Evolutionary conservation across 148 eudicot genomes (phyloP).

Genomic region (Rhododendron simsii): DNA sequence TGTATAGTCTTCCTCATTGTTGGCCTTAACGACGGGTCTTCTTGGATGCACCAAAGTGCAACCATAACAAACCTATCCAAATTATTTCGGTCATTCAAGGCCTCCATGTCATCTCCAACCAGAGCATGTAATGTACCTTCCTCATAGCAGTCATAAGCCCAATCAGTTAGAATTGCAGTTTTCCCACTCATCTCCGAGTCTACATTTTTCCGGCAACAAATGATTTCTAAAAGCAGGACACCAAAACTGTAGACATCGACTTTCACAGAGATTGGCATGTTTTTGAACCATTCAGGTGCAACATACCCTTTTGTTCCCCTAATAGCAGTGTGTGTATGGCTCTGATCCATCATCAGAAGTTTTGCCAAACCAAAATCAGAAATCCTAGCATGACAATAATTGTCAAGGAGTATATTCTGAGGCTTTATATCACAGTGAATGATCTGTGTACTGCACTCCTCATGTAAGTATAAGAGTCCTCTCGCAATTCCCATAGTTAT

Average conservation of each 20-base stretch:
- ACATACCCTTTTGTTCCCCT: conserved; percentile 77
- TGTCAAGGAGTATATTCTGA: conserved; percentile 55
- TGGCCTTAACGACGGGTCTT: conserved; percentile 16
- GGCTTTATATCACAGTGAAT: conserved; percentile 50
- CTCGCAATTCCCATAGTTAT: conserved; percentile 32
- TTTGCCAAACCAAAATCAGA: conserved; percentile 66
- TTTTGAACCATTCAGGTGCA: conserved; percentile 78
- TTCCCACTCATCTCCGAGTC: background rate
- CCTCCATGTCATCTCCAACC: background rate
- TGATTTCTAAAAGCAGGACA: background rate
- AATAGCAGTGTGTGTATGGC: conserved; percentile 40
- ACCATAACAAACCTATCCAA: background rate
- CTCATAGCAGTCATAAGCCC: background rate
- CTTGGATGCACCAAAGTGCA: conserved; percentile 11
- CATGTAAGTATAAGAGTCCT: conserved; percentile 47
- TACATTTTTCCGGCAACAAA: background rate
- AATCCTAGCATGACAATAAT: conserved; percentile 37
- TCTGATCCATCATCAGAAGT: conserved; percentile 44
- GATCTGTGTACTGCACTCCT: conserved; percentile 57
- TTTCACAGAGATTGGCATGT: conserved; percentile 32
- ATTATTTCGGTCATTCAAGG: background rate
- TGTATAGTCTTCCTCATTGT: conserved; percentile 14
- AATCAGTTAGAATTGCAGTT: background rate
- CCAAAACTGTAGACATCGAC: background rate
- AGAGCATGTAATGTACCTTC: background rate